Base-by-base conservation (phyloP, 228 moss, liverwort and hornwort genomes). In the Sphagnum magellanicum region DNA sequence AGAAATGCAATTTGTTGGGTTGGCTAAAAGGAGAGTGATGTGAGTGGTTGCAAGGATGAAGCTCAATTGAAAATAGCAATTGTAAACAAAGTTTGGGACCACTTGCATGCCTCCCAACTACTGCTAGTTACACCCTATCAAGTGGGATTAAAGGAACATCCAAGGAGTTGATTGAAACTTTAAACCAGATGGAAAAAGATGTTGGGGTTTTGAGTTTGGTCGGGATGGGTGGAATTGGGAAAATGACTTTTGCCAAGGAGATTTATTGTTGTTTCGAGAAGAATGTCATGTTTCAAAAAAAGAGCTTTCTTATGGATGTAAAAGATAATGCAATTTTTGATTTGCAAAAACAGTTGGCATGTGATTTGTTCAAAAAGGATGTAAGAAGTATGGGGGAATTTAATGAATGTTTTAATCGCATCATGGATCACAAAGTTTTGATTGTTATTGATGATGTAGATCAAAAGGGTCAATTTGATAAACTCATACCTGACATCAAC, bases 161-260 rank as follows among this genome's bases (percentile, higher is more conserved):
- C 4, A 50, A 69, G 13, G 59, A 69, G 0, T 59, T 50, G 11
- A 13, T 50, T 50, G 32, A 47, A 10, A 55, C 6, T 14, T 6
- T 69, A 14, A 50, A 69, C 59, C 49, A 5, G 49, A 60, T 8
- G 49, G 49, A 50, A 59, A 79, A 83, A 5, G 68, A 0, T 52
- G 65, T 79, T 59, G 76, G 57, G 0, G 63, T 83, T 62, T 7
- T 69, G 0, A 74, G 79, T 60, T 68, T 83, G 8, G 70, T 71
- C 10, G 83, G 83, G 65, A 74, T 72, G 76, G 79, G 83, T 7
- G 83, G 83, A 0, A 66, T 83, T 12, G 79, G 83, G 1, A 83
- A 83, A 51, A 79, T 79, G 4, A 83, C 79, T 53, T 67, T 83
- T n/a, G 79, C 74, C 61, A 8, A 53, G 6, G 74, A 77, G 51